phyloP scores from a whole-genome alignment of 176 grass and related monocot species.

The Secale cereale region DNA sequence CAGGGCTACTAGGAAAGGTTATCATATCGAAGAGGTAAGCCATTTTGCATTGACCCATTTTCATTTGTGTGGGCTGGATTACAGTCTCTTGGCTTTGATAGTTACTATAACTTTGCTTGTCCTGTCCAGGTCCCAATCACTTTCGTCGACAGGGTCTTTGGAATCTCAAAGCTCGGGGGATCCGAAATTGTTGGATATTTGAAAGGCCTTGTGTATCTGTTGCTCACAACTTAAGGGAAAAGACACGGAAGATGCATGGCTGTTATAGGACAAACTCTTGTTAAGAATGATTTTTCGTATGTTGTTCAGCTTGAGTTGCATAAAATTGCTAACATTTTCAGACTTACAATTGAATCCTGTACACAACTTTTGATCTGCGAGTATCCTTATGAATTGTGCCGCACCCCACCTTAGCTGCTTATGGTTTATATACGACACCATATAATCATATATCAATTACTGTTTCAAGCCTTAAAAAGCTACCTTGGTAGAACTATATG shows the following conservation, averaged over 20 bases:
- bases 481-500: no score
- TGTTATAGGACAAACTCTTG: neutral
- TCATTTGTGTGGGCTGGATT: neutral
- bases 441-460: neutral
- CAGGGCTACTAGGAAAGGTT: conserved; percentile 89
- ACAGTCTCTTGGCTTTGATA: neutral
- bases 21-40: conserved; percentile 78
- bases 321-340: neutral
- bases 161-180: conserved; percentile 92
- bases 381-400: no score
- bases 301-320: neutral
- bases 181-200: conserved; percentile 97
- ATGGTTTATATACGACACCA: no score
- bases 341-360: neutral
- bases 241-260: neutral
- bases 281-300: conserved; percentile 5
- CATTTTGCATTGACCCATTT: neutral
- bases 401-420: no score
- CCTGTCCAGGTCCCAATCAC: conserved; percentile 85
- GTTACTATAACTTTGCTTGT: neutral
- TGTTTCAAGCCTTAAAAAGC: no score
- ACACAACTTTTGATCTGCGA: neutral
- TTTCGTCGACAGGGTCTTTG: conserved; percentile 92
- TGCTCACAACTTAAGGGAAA: conserved; percentile 70
- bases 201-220: conserved; percentile 79